Evolutionary conservation across 2,329 filamentous ascomycete genomes (phyloP), one percentile per base, ranked within the genome.

Genomic region (Dothidotthia symphoricarpi): DNA sequence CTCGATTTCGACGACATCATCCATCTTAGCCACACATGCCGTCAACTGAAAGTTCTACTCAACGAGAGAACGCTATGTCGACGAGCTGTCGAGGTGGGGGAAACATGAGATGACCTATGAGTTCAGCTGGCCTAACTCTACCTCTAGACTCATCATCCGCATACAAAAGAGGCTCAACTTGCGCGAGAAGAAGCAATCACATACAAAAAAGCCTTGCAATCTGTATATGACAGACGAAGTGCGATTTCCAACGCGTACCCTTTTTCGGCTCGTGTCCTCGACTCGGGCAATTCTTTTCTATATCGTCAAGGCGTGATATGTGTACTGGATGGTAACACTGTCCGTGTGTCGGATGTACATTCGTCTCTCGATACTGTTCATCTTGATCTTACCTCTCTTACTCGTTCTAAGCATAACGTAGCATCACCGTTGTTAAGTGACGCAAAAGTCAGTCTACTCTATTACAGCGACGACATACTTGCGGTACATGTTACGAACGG

Each of bases 281-380:
- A 76, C 3, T 69, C 78, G 35, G 82, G 76, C 3, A 75, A 80
- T 16, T 70, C 73, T 3, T 87, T 83, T 61, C 61, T 81, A 2
- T 88, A 85, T 57, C 69, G 71, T 13, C 73, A 80, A 40, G 83
- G 85, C 5, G 71, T 78, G 9, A 66, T 89, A 12, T 86, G 83
- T 51, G 84, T 88, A 55, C 74, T 78, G 9, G 58, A 72, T 27
- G 71, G 74, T 34, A 64, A 68, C 31, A 68, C 64, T 25, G 70
- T 89, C 16, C 76, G 78, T 3, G 61, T 87, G 16, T 69, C 85
- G 31, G 71, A 84, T 43, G 65, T 86, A 13, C 76, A 80, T 39
- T 36, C 43, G 9, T 35, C 41, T 4, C 41, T 31, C 1, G 33
- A 30, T 27, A 15, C 24, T 31, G 12, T 53, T n/a, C 34, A 39